A percentile compares a stretch with the other conserved stretches of the same genome.
Conservation (phyloP, 2,329 filamentous ascomycete species). For the Ophidiomyces ophidiicola region DNA sequence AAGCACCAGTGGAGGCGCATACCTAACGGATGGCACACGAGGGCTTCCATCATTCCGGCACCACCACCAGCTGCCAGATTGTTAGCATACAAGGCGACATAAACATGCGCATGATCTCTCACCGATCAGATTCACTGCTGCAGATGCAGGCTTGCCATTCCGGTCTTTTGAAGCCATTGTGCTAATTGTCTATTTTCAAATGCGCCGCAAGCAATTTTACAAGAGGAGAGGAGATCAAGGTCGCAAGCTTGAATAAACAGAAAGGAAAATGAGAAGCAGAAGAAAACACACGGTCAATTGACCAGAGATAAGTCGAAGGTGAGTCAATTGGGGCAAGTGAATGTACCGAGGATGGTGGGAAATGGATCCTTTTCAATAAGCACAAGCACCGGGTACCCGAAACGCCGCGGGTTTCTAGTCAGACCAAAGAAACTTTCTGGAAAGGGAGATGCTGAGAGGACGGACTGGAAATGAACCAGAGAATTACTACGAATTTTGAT, state of each 20-base stretch:
- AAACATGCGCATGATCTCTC: slow-evolving; percentile 27
- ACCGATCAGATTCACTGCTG: slow-evolving; percentile 86
- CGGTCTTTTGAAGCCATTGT: slow-evolving; percentile 11
- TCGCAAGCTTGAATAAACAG: background rate
- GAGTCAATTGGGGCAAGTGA: slow-evolving; percentile 3
- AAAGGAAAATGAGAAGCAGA: background rate
- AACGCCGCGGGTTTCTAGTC: slow-evolving; percentile 3
- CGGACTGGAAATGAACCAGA: background rate
- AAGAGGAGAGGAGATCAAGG: slow-evolving; percentile 1
- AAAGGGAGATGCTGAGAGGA: background rate
- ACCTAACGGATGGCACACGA: slow-evolving; percentile 90
- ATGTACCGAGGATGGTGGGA: slow-evolving; percentile 5
- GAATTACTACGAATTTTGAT: slow-evolving; percentile 1
- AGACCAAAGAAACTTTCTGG: background rate
- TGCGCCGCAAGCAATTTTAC: background rate
- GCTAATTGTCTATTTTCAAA: background rate
- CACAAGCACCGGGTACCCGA: slow-evolving; percentile 3
- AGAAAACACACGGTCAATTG: slow-evolving; percentile 3
- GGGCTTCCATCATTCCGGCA: slow-evolving; percentile 98
- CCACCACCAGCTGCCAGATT: slow-evolving; percentile 65
- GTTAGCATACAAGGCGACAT: slow-evolving; percentile 14
- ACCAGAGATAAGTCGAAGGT: background rate
- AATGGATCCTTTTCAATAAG: slow-evolving; percentile 2
- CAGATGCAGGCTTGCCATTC: slow-evolving; percentile 57
- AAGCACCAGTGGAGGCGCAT: slow-evolving; percentile 23